These are phyloP conservation scores for Boletellus sp. DNA, from an alignment of 768 basidiomycete species.

Conservation along the genomic window DNA sequence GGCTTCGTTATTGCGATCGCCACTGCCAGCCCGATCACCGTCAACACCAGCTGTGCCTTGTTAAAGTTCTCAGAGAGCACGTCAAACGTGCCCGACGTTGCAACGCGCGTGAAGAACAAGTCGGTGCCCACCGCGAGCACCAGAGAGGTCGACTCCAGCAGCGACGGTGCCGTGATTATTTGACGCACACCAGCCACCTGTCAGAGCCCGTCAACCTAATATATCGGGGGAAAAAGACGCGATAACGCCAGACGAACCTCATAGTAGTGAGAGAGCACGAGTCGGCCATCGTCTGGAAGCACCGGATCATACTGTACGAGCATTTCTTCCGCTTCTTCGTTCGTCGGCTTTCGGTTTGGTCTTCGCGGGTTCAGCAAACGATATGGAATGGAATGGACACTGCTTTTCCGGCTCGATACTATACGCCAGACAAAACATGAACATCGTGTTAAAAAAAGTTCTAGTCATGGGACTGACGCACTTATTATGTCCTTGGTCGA, in stretches of 20 bases:
- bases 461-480: constrained; percentile 33
- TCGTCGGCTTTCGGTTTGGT: constrained; percentile 70
- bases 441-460: neutral
- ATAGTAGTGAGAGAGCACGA: constrained; percentile 54
- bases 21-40: constrained; percentile 62
- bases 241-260: constrained; percentile 37
- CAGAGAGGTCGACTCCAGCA: constrained; percentile 89
- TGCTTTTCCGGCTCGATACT: constrained; percentile 78
- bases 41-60: constrained; percentile 85
- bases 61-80: constrained; percentile 90
- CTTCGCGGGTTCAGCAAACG: constrained; percentile 79
- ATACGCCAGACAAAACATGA: neutral
- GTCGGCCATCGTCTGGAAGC: constrained; percentile 62
- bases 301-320: constrained; percentile 83
- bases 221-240: neutral
- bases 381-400: constrained; percentile 71
- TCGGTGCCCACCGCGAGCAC: constrained; percentile 87
- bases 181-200: constrained; percentile 67
- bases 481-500: constrained; percentile 83
- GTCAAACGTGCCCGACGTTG: constrained; percentile 90
- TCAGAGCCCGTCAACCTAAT: neutral
- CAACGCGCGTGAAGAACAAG: constrained; percentile 80
- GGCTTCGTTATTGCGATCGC: constrained; percentile 84
- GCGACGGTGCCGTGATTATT: constrained; percentile 76
- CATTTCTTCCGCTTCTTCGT: constrained; percentile 79